phyloP scores from a whole-genome alignment of 2,329 filamentous ascomycete species.

The Fusarium nurragi region DNA sequence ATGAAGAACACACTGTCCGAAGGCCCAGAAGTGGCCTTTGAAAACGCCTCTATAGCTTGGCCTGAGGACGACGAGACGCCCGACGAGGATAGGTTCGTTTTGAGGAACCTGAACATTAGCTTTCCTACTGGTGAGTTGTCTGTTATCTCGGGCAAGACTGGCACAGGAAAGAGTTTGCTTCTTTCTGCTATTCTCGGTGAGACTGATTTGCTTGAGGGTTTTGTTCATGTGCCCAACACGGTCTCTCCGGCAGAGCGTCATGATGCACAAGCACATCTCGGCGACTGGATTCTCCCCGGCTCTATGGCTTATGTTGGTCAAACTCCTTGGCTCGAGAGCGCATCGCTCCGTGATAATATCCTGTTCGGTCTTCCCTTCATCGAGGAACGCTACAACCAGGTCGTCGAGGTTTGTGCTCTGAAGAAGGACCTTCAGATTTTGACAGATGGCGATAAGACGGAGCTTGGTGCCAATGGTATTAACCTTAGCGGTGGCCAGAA shows the following conservation, averaged over 20 bases:
- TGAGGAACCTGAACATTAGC: slow-evolving; percentile 70
- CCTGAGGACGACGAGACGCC: slow-evolving; percentile 70
- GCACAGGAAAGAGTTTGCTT: slow-evolving; percentile 80
- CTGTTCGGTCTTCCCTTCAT: slow-evolving; percentile 78
- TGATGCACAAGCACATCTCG: slow-evolving; percentile 68
- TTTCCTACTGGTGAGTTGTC: slow-evolving; percentile 77
- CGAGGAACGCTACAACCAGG: slow-evolving; percentile 73
- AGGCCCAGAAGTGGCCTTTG: slow-evolving; percentile 70
- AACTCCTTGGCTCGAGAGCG: slow-evolving; percentile 88
- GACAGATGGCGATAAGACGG: slow-evolving; percentile 78
- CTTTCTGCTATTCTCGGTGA: slow-evolving; percentile 80
- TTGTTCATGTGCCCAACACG: slow-evolving; percentile 63
- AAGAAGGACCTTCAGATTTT: slow-evolving; percentile 81
- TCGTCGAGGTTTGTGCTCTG: slow-evolving; percentile 77
- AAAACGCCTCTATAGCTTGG: slow-evolving; percentile 77
- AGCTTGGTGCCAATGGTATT: slow-evolving; percentile 86
- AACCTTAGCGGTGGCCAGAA: slow-evolving; percentile 86
- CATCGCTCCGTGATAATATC: slow-evolving; percentile 80
- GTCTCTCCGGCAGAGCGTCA: slow-evolving; percentile 63
- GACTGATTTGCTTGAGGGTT: slow-evolving; percentile 72
- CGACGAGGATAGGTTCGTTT: slow-evolving; percentile 68
- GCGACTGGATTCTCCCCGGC: slow-evolving; percentile 74
- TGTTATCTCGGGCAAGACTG: slow-evolving; percentile 80
- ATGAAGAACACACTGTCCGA: slow-evolving; percentile 63
- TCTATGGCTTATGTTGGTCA: slow-evolving; percentile 80